Evolutionary conservation across 352 stramenopile species (phyloP), one percentile per base, ranked within the genome.

Genomic region (Phytopythium boreale): DNA sequence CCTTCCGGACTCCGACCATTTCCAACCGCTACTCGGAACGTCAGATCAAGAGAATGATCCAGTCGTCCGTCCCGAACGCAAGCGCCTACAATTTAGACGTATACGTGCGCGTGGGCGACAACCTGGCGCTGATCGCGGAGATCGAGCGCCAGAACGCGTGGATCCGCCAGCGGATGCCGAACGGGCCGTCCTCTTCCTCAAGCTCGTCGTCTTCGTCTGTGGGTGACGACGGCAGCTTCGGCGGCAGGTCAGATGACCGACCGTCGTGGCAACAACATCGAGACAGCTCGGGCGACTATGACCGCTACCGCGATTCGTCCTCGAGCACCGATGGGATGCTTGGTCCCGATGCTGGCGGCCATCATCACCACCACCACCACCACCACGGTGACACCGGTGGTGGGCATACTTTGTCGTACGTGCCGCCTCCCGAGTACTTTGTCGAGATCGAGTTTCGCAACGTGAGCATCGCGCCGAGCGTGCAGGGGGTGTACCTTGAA

Each of bases 391-490:
- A 56, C 24, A 20, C 46, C 39, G 49, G 15, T 2, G 26, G 26
- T 37, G 70, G 60, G 46, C 22, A 31, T 4, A 43, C 67, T 41
- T 31, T 61, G 27, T 56, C 55, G 20, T 50, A 63, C 39, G 73
- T 78, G 22, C 71, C 74, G 3, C 52, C 63, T 12, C 65, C 60
- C 9, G 36, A 64, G 31, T 81, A 66, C 55, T 70, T 59, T 1
- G 66, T 81, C 24, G 65, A 81, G n/a, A 69, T 81, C 51, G 62
- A 53, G 24, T 59, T 77, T 27, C 59, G 62, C 31, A 81, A 81
- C 50, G 62, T 79, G 22, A 79, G 67, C 27, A 47, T 81, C 10
- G 56, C 66, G 15, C 71, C 74, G 7, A 57, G 61, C 9, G 60
- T 72, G 24, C 17, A 62, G 20, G 39, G 60, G n/a, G 65, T 72